Base-by-base conservation (phyloP, 2,329 filamentous ascomycete genomes). In the Diaporthe vexans region DNA sequence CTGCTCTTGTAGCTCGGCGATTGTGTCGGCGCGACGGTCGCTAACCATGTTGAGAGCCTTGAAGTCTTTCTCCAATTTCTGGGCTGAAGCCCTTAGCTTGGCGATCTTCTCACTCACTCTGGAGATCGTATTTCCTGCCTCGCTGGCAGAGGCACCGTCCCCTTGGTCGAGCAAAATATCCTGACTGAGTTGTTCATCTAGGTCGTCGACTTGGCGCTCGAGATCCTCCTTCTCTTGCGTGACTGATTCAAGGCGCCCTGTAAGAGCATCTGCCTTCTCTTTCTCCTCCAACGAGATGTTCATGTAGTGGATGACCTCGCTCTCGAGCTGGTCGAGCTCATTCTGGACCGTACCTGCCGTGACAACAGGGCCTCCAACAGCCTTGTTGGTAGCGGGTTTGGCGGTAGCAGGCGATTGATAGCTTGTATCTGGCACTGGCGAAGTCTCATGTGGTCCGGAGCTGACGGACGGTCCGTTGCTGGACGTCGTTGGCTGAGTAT, bases 291-390 rank as follows among this genome's bases (percentile, higher is more conserved):
- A 9, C 37, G 68, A 71, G 13, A 71, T 10, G 21, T 37, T 71
- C 68, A 71, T 71, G 15, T 59, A 71, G 40, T 71, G 68, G 5
- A 71, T n/a, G 13, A 71, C 68, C 68, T 71, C 68, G n/a, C 46
- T 19, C 11, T 71, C 68, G 13, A 71, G 29, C 56, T 71, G 40
- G 15, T 71, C 68, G 29, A 59, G 37, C 56, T 59, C 26, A n/a
- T 51, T n/a, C 10, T n/a, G 24, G 35, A 24, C 54, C 24, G n/a
- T 24, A 7, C 7, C 63, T 17, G 8, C n/a, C 15, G 63, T 17
- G 48, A 21, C 13, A 33, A 46, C 33, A 21, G 11, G 5, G 26
- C 8, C 15, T 9, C 17, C 13, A 37, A 2, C 43, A 71, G 26
- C 4, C 10, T 40, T 7, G 4, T 26, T 21, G 7, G 4, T 54